Evolutionary conservation across 805 yeast species (phyloP), one percentile per base, ranked within the genome.

Genomic region (Candida tallmaniae): DNA sequence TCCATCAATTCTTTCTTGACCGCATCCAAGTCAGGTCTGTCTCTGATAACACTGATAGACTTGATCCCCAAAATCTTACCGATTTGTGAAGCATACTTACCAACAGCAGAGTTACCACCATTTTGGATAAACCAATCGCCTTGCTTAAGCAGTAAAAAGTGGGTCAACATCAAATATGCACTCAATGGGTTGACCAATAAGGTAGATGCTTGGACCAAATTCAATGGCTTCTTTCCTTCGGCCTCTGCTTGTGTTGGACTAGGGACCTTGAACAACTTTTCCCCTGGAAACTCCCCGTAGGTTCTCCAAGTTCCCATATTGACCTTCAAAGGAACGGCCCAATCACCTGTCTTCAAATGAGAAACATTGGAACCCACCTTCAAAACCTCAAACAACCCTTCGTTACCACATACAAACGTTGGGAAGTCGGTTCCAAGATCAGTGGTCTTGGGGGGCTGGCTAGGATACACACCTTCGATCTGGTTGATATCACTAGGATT

Each of bases 101-200:
- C 96, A 8, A 93, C 99, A 19, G 93, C 95, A 6, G 96, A 86
- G 46, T 87, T 93, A 23, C 96, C 97, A 21, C 96, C 98, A 51
- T 90, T 93, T 62, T 93, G 97, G 42, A 93, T 79, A 43, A 93
- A 76, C 95, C 96, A 93, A 56, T 89, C 89, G 13, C 86, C 86
- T 2, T 77, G 73, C 39, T 66, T 57, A 50, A 83, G 60, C 36
- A 75, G 68, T 34, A 63, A 75, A 56, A 76, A 83, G 58, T 81
- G 74, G 12, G 82, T 77, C 42, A 90, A 79, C 84, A 93, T 74
- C 58, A 86, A 84, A 50, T 78, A 86, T 0, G 97, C 98, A 7
- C 96, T 86, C 32, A 84, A 73, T 3, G 98, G 97, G 56, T 93
- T 93, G 32, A 93, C 97, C 5, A 87, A 68, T 19, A 90, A 76